A percentile compares a stretch with the other conserved stretches of the same genome.
phyloP scores from a whole-genome alignment of 306 rosid genomes.

The Medicago lupulina region DNA sequence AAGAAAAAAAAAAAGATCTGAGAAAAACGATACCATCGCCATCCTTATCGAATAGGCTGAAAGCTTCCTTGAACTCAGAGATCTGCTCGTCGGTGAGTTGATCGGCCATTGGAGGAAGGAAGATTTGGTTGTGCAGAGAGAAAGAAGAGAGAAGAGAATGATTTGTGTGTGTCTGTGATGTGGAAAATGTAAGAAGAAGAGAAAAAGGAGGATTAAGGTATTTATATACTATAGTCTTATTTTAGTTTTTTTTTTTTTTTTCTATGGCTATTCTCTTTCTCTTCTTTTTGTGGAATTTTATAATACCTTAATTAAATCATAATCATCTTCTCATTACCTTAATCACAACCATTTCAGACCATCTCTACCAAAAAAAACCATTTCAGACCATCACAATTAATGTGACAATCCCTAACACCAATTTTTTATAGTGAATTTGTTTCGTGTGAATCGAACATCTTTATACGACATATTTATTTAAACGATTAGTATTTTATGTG shows the following conservation, averaged over 20 bases:
- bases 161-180: neutral
- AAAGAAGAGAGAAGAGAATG: neutral
- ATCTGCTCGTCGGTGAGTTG: constrained; percentile 88
- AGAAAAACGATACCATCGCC: constrained; percentile 76
- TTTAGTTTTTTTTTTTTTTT: neutral
- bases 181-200: constrained; percentile 10
- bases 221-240: constrained; percentile 7
- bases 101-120: constrained; percentile 64
- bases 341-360: too few species aligned
- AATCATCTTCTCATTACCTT: neutral
- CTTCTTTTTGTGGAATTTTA: neutral
- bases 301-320: neutral
- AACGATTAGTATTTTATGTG: too few species aligned
- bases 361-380: too few species aligned
- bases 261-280: neutral
- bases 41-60: constrained; percentile 86
- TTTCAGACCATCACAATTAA: too few species aligned
- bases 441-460: too few species aligned
- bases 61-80: constrained; percentile 87
- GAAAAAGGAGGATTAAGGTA: constrained; percentile 1
- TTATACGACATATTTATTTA: too few species aligned
- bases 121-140: neutral
- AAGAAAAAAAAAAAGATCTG: constrained; percentile 43
- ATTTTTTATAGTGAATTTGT: too few species aligned
- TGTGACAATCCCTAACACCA: too few species aligned